A percentile compares a stretch with the other conserved stretches of the same genome.
phyloP scores from a whole-genome alignment of 306 rosid species.

The Corylus americana region DNA sequence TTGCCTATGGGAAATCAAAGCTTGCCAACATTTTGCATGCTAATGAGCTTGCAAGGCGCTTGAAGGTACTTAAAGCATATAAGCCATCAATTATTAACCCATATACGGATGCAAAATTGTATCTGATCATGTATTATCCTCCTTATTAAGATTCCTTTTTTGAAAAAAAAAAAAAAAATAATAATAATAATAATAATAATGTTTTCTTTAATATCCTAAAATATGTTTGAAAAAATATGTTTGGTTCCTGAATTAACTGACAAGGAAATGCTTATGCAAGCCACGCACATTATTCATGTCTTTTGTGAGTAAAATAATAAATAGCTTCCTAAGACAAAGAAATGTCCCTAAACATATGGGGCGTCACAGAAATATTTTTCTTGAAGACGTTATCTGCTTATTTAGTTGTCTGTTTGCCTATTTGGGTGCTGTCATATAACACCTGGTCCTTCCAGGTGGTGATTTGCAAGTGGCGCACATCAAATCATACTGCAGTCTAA shows the following conservation, averaged over 20 bases:
- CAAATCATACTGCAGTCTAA: background rate
- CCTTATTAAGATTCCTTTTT: background rate
- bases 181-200: no score
- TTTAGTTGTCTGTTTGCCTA: background rate
- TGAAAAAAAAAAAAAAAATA: no score
- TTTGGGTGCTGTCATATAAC: background rate
- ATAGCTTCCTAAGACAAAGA: background rate
- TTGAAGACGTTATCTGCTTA: background rate
- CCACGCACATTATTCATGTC: background rate
- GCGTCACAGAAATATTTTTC: background rate
- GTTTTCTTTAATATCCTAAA: background rate
- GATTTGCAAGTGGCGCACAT: background rate
- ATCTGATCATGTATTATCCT: background rate
- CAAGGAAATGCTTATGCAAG: background rate
- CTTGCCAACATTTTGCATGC: slow-evolving; percentile 81
- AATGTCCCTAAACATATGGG: background rate
- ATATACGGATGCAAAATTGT: background rate
- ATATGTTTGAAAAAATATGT: background rate
- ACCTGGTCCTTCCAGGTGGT: slow-evolving; percentile 2
- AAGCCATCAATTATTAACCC: slow-evolving; percentile 3
- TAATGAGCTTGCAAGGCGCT: slow-evolving; percentile 71
- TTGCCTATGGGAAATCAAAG: slow-evolving; percentile 80
- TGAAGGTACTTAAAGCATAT: slow-evolving; percentile 54
- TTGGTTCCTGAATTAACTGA: background rate
- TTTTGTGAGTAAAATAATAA: background rate